phyloP scores from a whole-genome alignment of 495 filamentous ascomycete species.

The Articulospora tetracladia region DNA sequence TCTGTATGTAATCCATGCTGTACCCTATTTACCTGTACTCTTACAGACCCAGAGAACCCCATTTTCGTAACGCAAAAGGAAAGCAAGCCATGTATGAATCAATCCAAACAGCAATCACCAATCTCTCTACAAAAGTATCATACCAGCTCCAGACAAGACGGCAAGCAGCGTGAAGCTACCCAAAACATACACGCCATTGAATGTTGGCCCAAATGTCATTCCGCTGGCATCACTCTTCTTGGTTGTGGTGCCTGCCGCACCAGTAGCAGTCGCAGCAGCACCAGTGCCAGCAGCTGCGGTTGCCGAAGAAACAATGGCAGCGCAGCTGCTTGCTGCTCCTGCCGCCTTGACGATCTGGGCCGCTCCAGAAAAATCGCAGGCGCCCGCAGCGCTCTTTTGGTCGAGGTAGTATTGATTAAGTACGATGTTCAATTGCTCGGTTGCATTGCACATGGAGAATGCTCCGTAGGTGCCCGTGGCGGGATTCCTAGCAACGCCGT shows the following conservation, averaged over 20 bases:
- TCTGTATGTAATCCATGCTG: not conserved
- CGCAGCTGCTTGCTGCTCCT: slow-evolving; percentile 44
- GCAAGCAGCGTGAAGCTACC: slow-evolving; percentile 55
- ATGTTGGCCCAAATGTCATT: slow-evolving; percentile 31
- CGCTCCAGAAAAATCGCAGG: slow-evolving; percentile 62
- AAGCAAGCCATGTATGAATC: not conserved
- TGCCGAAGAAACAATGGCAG: slow-evolving; percentile 54
- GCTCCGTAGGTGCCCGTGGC: slow-evolving; percentile 64
- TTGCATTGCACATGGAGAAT: slow-evolving; percentile 67
- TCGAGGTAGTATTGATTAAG: slow-evolving; percentile 60
- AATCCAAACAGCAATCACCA: slow-evolving; percentile 3
- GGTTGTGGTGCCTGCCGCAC: slow-evolving; percentile 20
- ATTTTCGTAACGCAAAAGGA: not conserved
- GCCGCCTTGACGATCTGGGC: slow-evolving; percentile 33
- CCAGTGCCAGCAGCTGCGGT: slow-evolving; percentile 36
- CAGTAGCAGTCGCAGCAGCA: slow-evolving; percentile 20
- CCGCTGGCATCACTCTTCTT: slow-evolving; percentile 15
- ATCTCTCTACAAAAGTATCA: slow-evolving; percentile 16
- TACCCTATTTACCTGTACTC: not conserved
- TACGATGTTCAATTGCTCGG: slow-evolving; percentile 61
- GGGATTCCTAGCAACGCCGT: slow-evolving; percentile 53
- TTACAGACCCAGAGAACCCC: not conserved
- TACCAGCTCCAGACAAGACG: slow-evolving; percentile 14
- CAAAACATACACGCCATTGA: slow-evolving; percentile 33
- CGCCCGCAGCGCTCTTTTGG: slow-evolving; percentile 35